Evolutionary conservation across 2,329 filamentous ascomycete species (phyloP).

Genomic region (Monosporascus sp.): DNA sequence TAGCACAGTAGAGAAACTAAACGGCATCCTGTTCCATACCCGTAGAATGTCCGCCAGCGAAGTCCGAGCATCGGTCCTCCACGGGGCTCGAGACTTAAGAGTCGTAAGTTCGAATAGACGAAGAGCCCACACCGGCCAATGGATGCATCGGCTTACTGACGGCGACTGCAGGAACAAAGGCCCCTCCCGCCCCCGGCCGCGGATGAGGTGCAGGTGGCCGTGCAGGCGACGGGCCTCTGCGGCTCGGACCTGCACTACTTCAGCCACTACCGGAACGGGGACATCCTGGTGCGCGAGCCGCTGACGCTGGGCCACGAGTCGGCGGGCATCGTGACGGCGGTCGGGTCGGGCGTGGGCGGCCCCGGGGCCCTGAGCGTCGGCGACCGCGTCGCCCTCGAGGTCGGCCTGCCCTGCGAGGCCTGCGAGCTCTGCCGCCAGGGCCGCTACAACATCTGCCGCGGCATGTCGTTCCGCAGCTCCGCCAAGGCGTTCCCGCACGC

Average conservation of each 20-base stretch:
- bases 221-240: constrained; percentile 60
- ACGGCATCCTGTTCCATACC: not conserved
- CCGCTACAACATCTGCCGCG: constrained; percentile 55
- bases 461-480: constrained; percentile 53
- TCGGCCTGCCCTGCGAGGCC: constrained; percentile 48
- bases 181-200: constrained; percentile 46
- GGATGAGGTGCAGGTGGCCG: constrained; percentile 55
- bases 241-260: constrained; percentile 65
- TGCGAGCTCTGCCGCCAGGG: constrained; percentile 49
- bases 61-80: constrained; percentile 49
- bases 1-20: not conserved
- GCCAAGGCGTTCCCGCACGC: constrained; percentile 52
- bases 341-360: constrained; percentile 54
- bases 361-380: constrained; percentile 47
- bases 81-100: constrained; percentile 45
- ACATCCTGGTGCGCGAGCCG: constrained; percentile 53
- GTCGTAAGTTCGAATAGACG: constrained; percentile 32
- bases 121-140: not conserved
- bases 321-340: constrained; percentile 55
- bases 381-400: constrained; percentile 63
- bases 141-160: not conserved
- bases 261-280: constrained; percentile 60
- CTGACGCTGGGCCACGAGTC: constrained; percentile 63
- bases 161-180: constrained; percentile 45
- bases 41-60: constrained; percentile 14